Conservation (phyloP, 768 basidiomycete genomes). For the Dacryopinax primogenitus region DNA sequence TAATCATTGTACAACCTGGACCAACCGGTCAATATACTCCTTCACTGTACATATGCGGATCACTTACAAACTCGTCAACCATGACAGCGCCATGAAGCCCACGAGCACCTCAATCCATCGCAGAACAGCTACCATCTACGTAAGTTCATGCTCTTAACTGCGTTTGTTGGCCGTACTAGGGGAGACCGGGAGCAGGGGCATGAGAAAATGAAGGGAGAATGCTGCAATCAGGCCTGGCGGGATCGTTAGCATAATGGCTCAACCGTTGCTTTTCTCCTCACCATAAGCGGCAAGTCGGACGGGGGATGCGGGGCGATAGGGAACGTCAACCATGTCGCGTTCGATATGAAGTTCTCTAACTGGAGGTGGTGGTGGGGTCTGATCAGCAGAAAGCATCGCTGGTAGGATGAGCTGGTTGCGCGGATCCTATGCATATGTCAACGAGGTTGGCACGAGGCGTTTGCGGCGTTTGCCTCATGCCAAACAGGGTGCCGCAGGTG, state of each 20-base stretch:
- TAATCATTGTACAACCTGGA: neutral
- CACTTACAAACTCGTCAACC: neutral
- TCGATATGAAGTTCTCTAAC: neutral
- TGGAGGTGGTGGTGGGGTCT: neutral
- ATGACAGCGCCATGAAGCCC: neutral
- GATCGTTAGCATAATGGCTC: neutral
- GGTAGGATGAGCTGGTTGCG: neutral
- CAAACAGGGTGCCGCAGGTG: neutral
- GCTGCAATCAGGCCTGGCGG: neutral
- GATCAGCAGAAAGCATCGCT: neutral
- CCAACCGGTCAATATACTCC: neutral
- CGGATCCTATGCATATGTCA: neutral
- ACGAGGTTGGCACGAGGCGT: neutral
- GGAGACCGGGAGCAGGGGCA: slow-evolving; percentile 1
- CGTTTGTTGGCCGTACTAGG: neutral
- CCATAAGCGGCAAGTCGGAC: neutral
- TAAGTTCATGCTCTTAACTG: neutral
- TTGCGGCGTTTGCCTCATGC: neutral
- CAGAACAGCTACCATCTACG: neutral
- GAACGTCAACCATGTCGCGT: neutral
- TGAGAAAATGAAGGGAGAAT: neutral
- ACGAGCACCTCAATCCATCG: neutral
- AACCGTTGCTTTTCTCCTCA: neutral
- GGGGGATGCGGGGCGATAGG: neutral
- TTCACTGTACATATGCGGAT: neutral